These are phyloP conservation scores for Monosporozyma yasuniensis DNA, from an alignment of 805 yeast species.

Conservation along the genomic window DNA sequence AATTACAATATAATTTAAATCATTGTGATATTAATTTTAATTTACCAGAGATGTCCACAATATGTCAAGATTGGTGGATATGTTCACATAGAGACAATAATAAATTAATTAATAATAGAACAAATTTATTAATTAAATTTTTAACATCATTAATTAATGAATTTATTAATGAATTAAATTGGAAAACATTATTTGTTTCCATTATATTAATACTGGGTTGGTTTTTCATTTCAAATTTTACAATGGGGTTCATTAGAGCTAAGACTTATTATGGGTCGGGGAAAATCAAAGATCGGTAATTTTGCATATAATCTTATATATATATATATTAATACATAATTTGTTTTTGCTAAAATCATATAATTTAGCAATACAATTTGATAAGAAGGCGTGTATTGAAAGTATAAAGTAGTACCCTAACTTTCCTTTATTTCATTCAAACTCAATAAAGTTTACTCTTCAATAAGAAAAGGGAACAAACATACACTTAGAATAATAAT, in stretches of 20 bases:
- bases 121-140: constrained; percentile 52
- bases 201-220: constrained; percentile 34
- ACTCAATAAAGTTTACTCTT: no score
- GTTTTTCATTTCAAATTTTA: constrained; percentile 52
- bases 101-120: constrained; percentile 36
- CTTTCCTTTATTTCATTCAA: no score
- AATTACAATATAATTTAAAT: constrained; percentile 43
- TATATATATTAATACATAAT: background rate
- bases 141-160: constrained; percentile 55
- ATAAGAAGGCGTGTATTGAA: no score
- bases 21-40: constrained; percentile 44
- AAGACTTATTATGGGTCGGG: constrained; percentile 32
- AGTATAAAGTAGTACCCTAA: no score
- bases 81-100: constrained; percentile 54
- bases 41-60: constrained; percentile 48
- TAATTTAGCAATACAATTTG: no score
- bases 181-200: constrained; percentile 44
- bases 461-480: no score
- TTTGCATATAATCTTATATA: background rate
- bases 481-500: no score
- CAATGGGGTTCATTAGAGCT: constrained; percentile 58
- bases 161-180: constrained; percentile 58
- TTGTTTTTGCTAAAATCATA: no score
- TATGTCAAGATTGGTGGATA: constrained; percentile 53
- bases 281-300: background rate